Evolutionary conservation across 2,329 filamentous ascomycete species (phyloP).

Genomic region (Thermomyces lanuginosus): DNA sequence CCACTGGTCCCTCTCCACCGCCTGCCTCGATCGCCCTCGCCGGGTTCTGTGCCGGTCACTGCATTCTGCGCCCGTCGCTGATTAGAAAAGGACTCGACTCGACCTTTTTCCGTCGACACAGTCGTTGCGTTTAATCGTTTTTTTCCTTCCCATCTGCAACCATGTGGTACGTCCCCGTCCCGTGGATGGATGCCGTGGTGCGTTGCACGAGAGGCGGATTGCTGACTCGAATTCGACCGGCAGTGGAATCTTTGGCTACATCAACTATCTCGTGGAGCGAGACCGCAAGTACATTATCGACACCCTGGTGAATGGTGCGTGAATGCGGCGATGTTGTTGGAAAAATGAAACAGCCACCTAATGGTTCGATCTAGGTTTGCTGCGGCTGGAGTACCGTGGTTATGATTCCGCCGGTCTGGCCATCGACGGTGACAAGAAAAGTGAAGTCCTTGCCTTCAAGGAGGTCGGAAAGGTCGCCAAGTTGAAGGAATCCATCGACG

Average conservation of each 20-base stretch:
- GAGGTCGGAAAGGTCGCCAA: constrained; percentile 98
- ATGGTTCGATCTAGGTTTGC: constrained; percentile 47
- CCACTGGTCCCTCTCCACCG: too few species aligned
- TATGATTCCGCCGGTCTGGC: constrained; percentile 96
- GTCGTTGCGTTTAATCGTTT: constrained; percentile 4
- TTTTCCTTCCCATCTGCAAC: constrained; percentile 7
- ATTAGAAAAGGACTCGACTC: too few species aligned
- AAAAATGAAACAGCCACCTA: constrained; percentile 6
- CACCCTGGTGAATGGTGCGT: constrained; percentile 84
- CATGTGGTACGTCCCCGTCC: constrained; percentile 19
- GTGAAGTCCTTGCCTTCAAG: constrained; percentile 93
- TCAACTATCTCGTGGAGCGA: constrained; percentile 99
- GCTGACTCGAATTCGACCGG: constrained; percentile 7
- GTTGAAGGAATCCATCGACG: constrained; percentile 80
- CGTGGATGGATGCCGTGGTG: background rate
- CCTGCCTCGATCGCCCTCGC: too few species aligned
- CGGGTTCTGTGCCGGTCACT: too few species aligned
- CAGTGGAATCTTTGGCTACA: constrained; percentile 57
- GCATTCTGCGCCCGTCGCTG: too few species aligned
- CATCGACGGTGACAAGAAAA: constrained; percentile 96
- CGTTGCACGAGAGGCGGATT: constrained; percentile 1
- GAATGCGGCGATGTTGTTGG: background rate
- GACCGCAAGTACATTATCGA: constrained; percentile 92
- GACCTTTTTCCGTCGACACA: too few species aligned
- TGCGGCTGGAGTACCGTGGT: constrained; percentile 92